phyloP scores from a whole-genome alignment of 257 asterid genomes.

The Przewalskia tangutica region DNA sequence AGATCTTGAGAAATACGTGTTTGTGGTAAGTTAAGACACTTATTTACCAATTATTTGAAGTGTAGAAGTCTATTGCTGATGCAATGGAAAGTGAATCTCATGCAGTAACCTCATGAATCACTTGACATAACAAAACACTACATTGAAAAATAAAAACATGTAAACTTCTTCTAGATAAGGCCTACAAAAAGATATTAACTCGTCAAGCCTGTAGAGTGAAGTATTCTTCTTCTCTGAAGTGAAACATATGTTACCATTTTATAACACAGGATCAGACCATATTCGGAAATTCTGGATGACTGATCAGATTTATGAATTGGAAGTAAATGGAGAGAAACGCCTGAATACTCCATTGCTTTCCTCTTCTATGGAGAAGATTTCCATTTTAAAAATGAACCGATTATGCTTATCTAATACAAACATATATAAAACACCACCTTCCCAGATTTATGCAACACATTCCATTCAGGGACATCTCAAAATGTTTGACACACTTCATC shows the following conservation, averaged over 20 bases:
- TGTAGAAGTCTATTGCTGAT: background rate
- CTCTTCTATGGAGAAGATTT: background rate
- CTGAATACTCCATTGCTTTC: background rate
- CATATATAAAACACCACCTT: background rate
- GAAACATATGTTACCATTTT: conserved; percentile 1
- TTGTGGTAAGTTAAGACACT: background rate
- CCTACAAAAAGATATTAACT: background rate
- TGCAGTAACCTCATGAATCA: background rate
- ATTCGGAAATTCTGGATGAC: background rate
- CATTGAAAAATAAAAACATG: background rate
- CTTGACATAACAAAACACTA: background rate
- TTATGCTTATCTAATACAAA: background rate
- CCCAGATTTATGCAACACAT: background rate
- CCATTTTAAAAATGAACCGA: background rate
- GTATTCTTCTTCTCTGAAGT: background rate
- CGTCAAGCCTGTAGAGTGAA: background rate
- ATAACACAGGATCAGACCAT: background rate
- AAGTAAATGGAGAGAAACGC: background rate
- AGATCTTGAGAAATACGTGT: background rate
- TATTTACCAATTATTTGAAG: background rate
- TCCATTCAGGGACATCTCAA: background rate
- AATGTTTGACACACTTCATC: background rate
- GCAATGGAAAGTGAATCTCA: background rate
- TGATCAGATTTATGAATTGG: background rate
- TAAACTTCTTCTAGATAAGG: background rate